Base-by-base conservation (phyloP, 192 early-diverging fungal species). In the Bifiguratus adelaidae region DNA sequence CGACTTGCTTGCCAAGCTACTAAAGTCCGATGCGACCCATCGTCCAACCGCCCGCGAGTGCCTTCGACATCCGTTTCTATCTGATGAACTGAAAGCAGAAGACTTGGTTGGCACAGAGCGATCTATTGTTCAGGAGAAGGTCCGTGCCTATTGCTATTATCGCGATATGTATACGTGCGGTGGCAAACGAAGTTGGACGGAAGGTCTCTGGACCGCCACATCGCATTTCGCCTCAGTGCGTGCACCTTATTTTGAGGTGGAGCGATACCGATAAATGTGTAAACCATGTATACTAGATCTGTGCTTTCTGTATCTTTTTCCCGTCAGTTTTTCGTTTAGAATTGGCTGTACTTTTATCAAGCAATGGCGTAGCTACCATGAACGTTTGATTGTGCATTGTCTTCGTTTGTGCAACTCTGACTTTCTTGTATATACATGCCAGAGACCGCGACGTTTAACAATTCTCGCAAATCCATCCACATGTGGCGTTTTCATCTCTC, bases 381-480 rank as follows among this genome's bases (percentile, higher is more conserved):
- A n/a, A n/a, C n/a, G n/a, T n/a, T n/a, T n/a, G n/a, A n/a, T n/a
- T n/a, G n/a, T n/a, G n/a, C n/a, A n/a, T n/a, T n/a, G n/a, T n/a
- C n/a, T n/a, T n/a, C n/a, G n/a, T n/a, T n/a, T n/a, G n/a, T n/a
- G n/a, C n/a, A n/a, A n/a, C n/a, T n/a, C n/a, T n/a, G n/a, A n/a
- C n/a, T n/a, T n/a, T n/a, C n/a, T n/a, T n/a, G n/a, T n/a, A n/a
- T n/a, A n/a, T n/a, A n/a, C n/a, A n/a, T n/a, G n/a, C n/a, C n/a
- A n/a, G n/a, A n/a, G n/a, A n/a, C n/a, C n/a, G n/a, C n/a, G n/a
- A n/a, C n/a, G n/a, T n/a, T n/a, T n/a, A n/a, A n/a, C n/a, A n/a
- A n/a, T n/a, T n/a, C n/a, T n/a, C n/a, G 40, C 44, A 52, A 21
- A 57, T 60, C 79, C 79, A 81, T 15, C 76, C 76, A 47, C 65